Evolutionary conservation across 2,329 filamentous ascomycete species (phyloP), one percentile per base, ranked within the genome.

Genomic region (Arthroderma sp.): DNA sequence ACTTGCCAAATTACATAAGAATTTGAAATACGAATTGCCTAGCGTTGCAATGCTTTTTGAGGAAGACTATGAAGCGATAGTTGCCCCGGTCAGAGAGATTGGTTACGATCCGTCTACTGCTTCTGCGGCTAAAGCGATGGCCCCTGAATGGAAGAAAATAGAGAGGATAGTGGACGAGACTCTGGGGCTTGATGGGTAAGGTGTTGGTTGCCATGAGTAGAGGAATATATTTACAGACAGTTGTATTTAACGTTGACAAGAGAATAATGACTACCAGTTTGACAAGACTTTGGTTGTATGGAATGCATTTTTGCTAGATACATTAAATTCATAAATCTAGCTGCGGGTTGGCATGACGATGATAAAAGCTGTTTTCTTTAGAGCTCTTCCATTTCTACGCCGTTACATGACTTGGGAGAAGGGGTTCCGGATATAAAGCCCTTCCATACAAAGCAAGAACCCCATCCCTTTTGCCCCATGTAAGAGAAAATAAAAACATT

Each of bases 121-220:
- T 21, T 38, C 52, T 39, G 52, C 55, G 6, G 57, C 63, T 19
- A 63, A 71, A 15, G 61, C 61, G 49, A 67, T 66, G 44, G 77
- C 25, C 17, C n/a, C 47, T 7, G 25, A 79, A 65, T 80, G 75
- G 65, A 72, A 74, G 62, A 79, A 79, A 65, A 66, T 80, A 61
- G 76, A 76, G 55, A 59, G 62, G 54, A 59, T 74, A 51, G 66
- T 66, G 37, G 58, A 63, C 38, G 56, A 59, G 23, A 63, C 63
- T 28, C 28, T 51, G 1, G 47, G 33, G 47, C 7, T 31, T 41
- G 63, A 65, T 43, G 51, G 47, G n/a, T 51, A 13, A 51, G 11
- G 9, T 41, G 17, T 15, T 0, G 21, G 2, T 15, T n/a, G n/a
- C n/a, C n/a, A n/a, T n/a, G n/a, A n/a, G n/a, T n/a, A n/a, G n/a